Conservation (phyloP, 192 early-diverging fungal species). For the Linnemannia elongata region DNA sequence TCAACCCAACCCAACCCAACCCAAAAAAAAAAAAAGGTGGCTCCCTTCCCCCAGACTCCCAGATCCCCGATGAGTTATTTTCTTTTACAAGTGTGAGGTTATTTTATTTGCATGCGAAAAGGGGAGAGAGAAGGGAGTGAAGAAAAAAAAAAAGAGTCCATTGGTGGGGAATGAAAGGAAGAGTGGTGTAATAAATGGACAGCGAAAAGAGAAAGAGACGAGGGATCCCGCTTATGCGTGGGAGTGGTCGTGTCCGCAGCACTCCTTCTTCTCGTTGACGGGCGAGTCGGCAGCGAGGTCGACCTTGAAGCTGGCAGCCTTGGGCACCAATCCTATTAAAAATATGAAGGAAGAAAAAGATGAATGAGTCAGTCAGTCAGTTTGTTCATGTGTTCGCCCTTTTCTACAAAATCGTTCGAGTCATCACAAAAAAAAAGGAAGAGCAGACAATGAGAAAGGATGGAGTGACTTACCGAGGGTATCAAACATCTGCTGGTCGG, state of each 20-base stretch:
- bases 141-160: background rate
- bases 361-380: background rate
- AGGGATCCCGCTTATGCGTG: constrained; percentile 30
- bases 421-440: background rate
- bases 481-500: constrained; percentile 83
- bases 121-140: background rate
- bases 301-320: constrained; percentile 57
- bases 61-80: background rate
- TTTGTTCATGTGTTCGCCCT: background rate
- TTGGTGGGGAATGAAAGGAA: background rate
- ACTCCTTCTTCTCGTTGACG: constrained; percentile 35
- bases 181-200: background rate
- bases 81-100: background rate
- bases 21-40: background rate
- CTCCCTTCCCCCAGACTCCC: background rate
- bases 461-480: constrained; percentile 56
- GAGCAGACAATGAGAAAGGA: background rate
- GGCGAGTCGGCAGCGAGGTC: constrained; percentile 44
- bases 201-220: background rate
- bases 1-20: background rate
- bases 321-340: constrained; percentile 45
- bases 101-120: constrained; percentile 3
- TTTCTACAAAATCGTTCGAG: background rate
- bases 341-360: background rate
- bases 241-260: constrained; percentile 43